Conservation (phyloP, 192 early-diverging fungal species). For the Coemansia sp. region DNA sequence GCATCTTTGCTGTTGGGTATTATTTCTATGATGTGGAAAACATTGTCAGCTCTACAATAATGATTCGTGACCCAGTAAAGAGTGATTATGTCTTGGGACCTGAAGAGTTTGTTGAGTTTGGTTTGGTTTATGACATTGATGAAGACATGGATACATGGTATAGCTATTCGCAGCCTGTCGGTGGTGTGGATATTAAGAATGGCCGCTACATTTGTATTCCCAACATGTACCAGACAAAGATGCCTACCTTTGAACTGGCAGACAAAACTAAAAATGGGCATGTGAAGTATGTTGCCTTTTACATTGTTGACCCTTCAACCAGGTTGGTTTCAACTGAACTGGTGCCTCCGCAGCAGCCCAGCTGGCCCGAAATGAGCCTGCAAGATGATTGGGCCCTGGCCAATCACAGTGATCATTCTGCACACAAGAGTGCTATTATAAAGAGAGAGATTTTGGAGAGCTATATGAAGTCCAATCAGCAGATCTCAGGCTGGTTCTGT, state of each 20-base stretch:
- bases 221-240: constrained; percentile 64
- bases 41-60: too few relatives aligned
- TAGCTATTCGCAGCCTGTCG: constrained; percentile 35
- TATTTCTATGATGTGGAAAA: constrained; percentile 67
- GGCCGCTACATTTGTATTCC: constrained; percentile 65
- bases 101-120: too few relatives aligned
- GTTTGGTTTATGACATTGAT: constrained; percentile 39
- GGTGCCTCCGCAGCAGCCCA: constrained; percentile 65
- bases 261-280: constrained; percentile 58
- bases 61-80: too few relatives aligned
- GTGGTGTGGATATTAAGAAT: constrained; percentile 37
- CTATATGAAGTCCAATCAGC: too few relatives aligned
- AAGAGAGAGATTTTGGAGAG: too few relatives aligned
- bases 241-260: constrained; percentile 55
- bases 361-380: too few relatives aligned
- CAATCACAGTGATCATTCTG: too few relatives aligned
- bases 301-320: constrained; percentile 60
- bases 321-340: constrained; percentile 52
- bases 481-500: too few relatives aligned
- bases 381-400: too few relatives aligned
- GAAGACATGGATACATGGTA: too few relatives aligned
- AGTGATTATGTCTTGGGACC: too few relatives aligned
- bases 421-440: too few relatives aligned
- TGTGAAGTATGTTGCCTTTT: constrained; percentile 63
- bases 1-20: constrained; percentile 66